Percentiles rank a stretch among this genome's conserved stretches.
phyloP scores from a whole-genome alignment of 306 rosid species.

The Gillenia trifoliata region DNA sequence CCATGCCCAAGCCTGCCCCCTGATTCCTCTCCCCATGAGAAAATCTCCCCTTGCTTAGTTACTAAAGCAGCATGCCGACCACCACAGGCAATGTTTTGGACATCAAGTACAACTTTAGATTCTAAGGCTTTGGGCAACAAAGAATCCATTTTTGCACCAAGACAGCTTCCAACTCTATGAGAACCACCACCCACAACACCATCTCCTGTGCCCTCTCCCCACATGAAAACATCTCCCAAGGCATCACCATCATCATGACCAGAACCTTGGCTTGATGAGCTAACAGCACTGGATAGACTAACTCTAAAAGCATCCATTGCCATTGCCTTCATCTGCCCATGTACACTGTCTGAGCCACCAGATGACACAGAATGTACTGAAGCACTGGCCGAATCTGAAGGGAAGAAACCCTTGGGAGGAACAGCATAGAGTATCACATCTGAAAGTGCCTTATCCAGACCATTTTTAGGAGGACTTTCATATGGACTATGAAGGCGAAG shows the following conservation, averaged over 20 bases:
- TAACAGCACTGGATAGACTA: slow-evolving; percentile 95
- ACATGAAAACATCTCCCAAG: slow-evolving; percentile 92
- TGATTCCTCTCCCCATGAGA: slow-evolving; percentile 98
- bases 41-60: slow-evolving; percentile 94
- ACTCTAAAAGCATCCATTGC: slow-evolving; percentile 96
- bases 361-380: slow-evolving; percentile 94
- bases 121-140: slow-evolving; percentile 90
- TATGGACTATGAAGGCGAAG: slow-evolving; percentile 90
- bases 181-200: slow-evolving; percentile 93
- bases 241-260: slow-evolving; percentile 99
- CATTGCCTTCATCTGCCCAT: slow-evolving; percentile 85
- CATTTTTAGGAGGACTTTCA: slow-evolving; percentile 95
- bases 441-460: slow-evolving; percentile 79
- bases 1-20: slow-evolving; percentile 99
- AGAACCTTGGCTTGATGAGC: slow-evolving; percentile 99
- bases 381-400: slow-evolving; percentile 88
- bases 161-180: slow-evolving; percentile 67
- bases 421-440: slow-evolving; percentile 77
- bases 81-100: slow-evolving; percentile 95
- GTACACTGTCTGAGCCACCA: slow-evolving; percentile 94
- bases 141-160: slow-evolving; percentile 73
- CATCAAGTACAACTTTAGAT: slow-evolving; percentile 93
- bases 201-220: slow-evolving; percentile 98
- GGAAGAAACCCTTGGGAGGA: slow-evolving; percentile 88
- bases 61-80: slow-evolving; percentile 94